A percentile compares a stretch with the other conserved stretches of the same genome.
Conservation (phyloP, 2,329 filamentous ascomycete species). For the Cytospora leucostoma region DNA sequence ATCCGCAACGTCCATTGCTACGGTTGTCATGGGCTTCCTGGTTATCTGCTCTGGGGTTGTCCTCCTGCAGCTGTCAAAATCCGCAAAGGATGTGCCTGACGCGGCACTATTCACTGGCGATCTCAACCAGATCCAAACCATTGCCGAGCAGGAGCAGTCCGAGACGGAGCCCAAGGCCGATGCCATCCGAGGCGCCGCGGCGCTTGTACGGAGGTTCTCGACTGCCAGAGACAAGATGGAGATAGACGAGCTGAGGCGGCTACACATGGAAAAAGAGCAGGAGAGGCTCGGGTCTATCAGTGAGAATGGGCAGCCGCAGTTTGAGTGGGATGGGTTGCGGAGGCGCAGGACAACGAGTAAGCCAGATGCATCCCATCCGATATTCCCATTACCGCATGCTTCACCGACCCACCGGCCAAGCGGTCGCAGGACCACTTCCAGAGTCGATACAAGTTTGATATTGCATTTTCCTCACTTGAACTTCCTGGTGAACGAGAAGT, state of each 20-base stretch:
- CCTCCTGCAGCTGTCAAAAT: slow-evolving; percentile 93
- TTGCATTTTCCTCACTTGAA: neutral
- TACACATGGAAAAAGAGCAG: slow-evolving; percentile 74
- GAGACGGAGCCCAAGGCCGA: slow-evolving; percentile 96
- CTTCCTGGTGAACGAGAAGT: neutral
- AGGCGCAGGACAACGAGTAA: slow-evolving; percentile 56
- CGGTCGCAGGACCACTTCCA: too few species aligned
- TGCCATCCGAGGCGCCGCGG: slow-evolving; percentile 86
- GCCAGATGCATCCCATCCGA: neutral
- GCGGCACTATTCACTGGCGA: slow-evolving; percentile 89
- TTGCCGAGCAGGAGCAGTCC: slow-evolving; percentile 93
- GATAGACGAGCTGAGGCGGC: slow-evolving; percentile 72
- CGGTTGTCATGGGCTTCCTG: slow-evolving; percentile 89
- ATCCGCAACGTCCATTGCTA: slow-evolving; percentile 75
- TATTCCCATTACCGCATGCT: too few species aligned
- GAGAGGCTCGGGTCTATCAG: slow-evolving; percentile 73
- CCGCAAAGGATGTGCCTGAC: slow-evolving; percentile 95
- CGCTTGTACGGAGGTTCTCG: slow-evolving; percentile 83
- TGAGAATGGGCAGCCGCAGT: slow-evolving; percentile 68
- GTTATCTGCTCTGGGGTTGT: slow-evolving; percentile 93
- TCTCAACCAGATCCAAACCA: slow-evolving; percentile 91
- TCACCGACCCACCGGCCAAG: neutral
- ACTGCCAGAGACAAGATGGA: slow-evolving; percentile 75
- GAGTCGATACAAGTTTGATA: neutral
- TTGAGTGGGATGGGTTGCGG: slow-evolving; percentile 91